Evolutionary conservation across 2,329 filamentous ascomycete species (phyloP), one percentile per base, ranked within the genome.

Genomic region (Fusarium pseudonygamai): DNA sequence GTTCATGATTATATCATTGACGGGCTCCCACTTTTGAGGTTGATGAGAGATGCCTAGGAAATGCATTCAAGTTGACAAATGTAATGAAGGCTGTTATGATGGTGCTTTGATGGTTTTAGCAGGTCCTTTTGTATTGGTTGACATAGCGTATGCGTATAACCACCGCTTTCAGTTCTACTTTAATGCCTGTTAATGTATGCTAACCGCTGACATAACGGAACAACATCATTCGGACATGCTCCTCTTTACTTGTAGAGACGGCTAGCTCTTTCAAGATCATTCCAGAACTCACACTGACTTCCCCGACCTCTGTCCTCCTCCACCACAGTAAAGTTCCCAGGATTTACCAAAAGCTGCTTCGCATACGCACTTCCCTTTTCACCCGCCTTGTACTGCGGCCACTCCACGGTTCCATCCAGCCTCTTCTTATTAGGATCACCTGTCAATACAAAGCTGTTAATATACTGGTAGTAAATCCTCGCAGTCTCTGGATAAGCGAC

Each of bases 261-360:
- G 3, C 47, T 12, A 43, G 63, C 60, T n/a, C 63, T 43, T 3
- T 37, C 28, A n/a, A 30, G 6, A n/a, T 64, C 63, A 30, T 66
- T 66, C 63, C 63, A 66, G n/a, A 64, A 66, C 3, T 36, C 40
- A 30, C 63, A 66, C 28, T 66, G 63, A 6, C 47, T n/a, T 2
- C 24, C 32, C 1, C 60, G 5, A 15, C 34, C 37, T 30, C 26
- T 64, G 5, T 66, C 63, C 16, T 57, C 63, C 0, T 66, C 63
- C 9, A 57, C 60, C 7, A 66, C 60, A 1, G 63, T 64, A 14
- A 56, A 65, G 20, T 66, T 56, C 0, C 60, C 63, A 4, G 63
- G 63, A 5, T 66, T 66, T 3, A 66, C 60, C 8, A 66, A 16
- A 16, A 66, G 61, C 20, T 66, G 63, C 7, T 26, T 49, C 0